Conservation (phyloP, 805 yeast species). For the Yarrowia porcina region DNA sequence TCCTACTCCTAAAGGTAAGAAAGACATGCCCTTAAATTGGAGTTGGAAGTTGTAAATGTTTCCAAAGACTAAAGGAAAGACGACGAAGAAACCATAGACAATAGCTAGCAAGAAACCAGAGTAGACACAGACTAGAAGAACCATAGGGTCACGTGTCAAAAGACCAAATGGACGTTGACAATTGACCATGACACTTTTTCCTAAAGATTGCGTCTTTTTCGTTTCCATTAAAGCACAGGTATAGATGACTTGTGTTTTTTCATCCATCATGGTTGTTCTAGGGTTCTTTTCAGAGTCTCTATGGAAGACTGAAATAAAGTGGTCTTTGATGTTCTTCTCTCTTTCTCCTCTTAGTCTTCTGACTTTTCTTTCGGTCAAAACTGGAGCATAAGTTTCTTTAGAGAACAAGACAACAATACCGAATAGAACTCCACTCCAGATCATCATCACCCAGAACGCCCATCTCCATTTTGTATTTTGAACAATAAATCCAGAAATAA, state of each 20-base stretch:
- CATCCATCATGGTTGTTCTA: not conserved
- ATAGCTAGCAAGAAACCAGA: constrained; percentile 66
- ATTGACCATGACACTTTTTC: constrained; percentile 36
- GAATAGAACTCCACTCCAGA: constrained; percentile 57
- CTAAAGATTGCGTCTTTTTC: not conserved
- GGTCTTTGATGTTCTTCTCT: not conserved
- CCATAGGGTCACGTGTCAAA: constrained; percentile 59
- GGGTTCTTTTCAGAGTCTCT: not conserved
- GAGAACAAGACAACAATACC: constrained; percentile 46
- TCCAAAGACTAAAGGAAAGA: constrained; percentile 55
- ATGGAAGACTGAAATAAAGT: not conserved
- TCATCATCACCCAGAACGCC: constrained; percentile 72
- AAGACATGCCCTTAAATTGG: constrained; percentile 58
- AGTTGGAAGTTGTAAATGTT: constrained; percentile 46
- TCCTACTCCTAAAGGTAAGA: constrained; percentile 56
- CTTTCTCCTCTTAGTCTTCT: constrained; percentile 46
- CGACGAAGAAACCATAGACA: constrained; percentile 58
- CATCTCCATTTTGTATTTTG: constrained; percentile 31
- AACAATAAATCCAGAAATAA: constrained; percentile 41
- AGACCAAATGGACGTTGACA: constrained; percentile 54
- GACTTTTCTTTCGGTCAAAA: constrained; percentile 66
- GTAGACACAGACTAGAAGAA: constrained; percentile 57
- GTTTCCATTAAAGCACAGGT: constrained; percentile 16
- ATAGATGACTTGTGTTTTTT: not conserved
- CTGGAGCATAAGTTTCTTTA: constrained; percentile 80